These are phyloP conservation scores for Phytophthora sansomeana DNA, from an alignment of 352 stramenopile species.

Conservation along the genomic window DNA sequence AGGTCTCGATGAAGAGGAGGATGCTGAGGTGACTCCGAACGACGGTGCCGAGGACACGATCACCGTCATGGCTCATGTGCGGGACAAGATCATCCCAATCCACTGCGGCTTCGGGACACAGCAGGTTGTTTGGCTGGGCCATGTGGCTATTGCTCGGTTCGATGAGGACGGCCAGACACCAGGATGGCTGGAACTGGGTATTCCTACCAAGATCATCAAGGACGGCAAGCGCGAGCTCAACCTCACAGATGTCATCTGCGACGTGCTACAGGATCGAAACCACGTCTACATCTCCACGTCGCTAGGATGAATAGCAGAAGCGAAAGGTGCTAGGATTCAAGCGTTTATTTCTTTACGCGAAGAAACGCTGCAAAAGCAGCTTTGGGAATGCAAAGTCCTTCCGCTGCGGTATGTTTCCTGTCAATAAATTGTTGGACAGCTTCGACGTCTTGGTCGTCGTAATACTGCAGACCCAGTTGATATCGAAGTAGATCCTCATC, in stretches of 20 bases:
- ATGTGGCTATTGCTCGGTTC: slow-evolving; percentile 77
- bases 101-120: slow-evolving; percentile 79
- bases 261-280: slow-evolving; percentile 62
- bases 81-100: slow-evolving; percentile 77
- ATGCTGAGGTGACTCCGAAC: slow-evolving; percentile 38
- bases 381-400: slow-evolving; percentile 15
- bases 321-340: neutral
- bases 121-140: slow-evolving; percentile 72
- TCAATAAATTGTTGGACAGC: slow-evolving; percentile 19
- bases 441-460: slow-evolving; percentile 24
- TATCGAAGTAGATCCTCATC: slow-evolving; percentile 25
- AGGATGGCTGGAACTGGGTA: slow-evolving; percentile 61
- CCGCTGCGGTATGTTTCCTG: neutral
- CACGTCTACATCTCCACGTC: slow-evolving; percentile 79
- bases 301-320: slow-evolving; percentile 27
- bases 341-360: slow-evolving; percentile 5
- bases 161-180: slow-evolving; percentile 53
- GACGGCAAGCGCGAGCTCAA: slow-evolving; percentile 56
- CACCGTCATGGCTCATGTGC: slow-evolving; percentile 66
- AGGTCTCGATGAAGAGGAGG: slow-evolving; percentile 13
- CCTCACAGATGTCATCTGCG: slow-evolving; percentile 70
- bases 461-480: slow-evolving; percentile 39
- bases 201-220: slow-evolving; percentile 52
- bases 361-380: slow-evolving; percentile 27
- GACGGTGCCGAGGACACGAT: slow-evolving; percentile 67